Percentiles rank a stretch among this genome's conserved stretches.
phyloP scores from a whole-genome alignment of 1,139 yeast genomes.

The Saccharomyces hybrid region DNA sequence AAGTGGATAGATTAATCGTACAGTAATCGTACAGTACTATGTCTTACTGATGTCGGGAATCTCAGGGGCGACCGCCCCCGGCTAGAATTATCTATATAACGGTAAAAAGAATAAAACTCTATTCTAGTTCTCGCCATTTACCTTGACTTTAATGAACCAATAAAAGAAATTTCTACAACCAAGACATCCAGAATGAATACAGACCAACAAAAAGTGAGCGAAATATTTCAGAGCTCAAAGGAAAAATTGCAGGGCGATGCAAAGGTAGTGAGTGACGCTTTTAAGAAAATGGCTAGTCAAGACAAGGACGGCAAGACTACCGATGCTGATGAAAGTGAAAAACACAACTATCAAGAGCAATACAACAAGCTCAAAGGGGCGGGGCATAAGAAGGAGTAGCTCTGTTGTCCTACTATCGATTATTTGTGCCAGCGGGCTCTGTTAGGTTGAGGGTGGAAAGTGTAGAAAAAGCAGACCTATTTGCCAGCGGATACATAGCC shows the following conservation, averaged over 20 bases:
- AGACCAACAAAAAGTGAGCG: conserved; percentile 9
- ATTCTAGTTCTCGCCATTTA: not conserved
- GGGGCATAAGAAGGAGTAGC: conserved; percentile 8
- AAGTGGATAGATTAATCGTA: not conserved
- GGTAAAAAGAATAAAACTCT: not conserved
- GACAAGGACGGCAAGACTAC: conserved; percentile 6
- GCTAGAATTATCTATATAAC: not conserved
- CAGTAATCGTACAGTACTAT: not conserved
- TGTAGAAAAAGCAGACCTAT: not conserved
- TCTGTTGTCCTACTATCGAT: not conserved
- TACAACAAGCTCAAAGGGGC: conserved; percentile 13
- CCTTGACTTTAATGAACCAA: too few relatives aligned
- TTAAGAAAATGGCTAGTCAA: conserved; percentile 13
- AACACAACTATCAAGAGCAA: conserved; percentile 8
- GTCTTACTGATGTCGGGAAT: not conserved
- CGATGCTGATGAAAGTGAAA: conserved; percentile 7
- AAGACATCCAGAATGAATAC: not conserved
- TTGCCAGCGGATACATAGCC: not conserved
- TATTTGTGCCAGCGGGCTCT: too few relatives aligned
- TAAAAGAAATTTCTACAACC: not conserved
- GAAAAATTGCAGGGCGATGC: conserved; percentile 19
- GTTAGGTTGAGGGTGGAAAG: conserved; percentile 1
- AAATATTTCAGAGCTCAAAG: conserved; percentile 17
- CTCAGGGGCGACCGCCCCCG: not conserved
- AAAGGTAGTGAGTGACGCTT: conserved; percentile 14